Percentiles rank a stretch among this genome's conserved stretches.
Evolutionary conservation across 345 rosid species (phyloP).

Genomic region (Euclidium syriacum): DNA sequence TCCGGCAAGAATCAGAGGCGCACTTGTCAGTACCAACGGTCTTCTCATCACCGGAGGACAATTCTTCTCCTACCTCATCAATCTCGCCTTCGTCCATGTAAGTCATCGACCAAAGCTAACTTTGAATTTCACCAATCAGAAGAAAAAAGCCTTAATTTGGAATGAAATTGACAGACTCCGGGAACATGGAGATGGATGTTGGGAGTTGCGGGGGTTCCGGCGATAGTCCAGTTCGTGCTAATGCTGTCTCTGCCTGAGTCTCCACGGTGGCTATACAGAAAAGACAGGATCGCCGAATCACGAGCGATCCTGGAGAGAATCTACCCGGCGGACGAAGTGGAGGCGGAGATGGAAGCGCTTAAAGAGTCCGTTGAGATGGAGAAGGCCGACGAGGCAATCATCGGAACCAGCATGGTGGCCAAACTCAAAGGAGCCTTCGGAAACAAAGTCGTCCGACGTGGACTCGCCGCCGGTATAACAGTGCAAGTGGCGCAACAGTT

Average conservation of each 20-base stretch:
- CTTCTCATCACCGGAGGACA: conserved; percentile 83
- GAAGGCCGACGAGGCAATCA: conserved; percentile 43
- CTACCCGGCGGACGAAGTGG: conserved; percentile 62
- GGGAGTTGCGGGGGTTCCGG: conserved; percentile 68
- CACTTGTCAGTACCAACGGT: conserved; percentile 81
- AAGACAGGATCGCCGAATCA: conserved; percentile 48
- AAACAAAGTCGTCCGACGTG: conserved; percentile 50
- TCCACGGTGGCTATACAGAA: conserved; percentile 77
- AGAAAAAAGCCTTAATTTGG: too few relatives aligned
- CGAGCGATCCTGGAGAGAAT: conserved; percentile 55
- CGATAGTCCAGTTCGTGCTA: conserved; percentile 53
- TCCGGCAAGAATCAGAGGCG: conserved; percentile 85
- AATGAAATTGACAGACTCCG: conserved; percentile 33
- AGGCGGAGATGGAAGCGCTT: conserved; percentile 46
- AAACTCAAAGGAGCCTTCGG: conserved; percentile 67
- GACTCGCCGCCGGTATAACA: conserved; percentile 71
- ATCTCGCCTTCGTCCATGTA: conserved; percentile 74
- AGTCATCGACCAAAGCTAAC: too few relatives aligned
- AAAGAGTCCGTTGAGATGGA: conserved; percentile 51
- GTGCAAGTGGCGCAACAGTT: conserved; percentile 92
- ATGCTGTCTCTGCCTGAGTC: conserved; percentile 80
- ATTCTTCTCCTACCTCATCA: conserved; percentile 74
- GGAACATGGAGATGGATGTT: conserved; percentile 99
- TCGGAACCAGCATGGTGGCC: conserved; percentile 38
- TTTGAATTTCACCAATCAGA: too few relatives aligned